Conservation (phyloP, 345 rosid genomes). For the Euphorbia peplus region DNA sequence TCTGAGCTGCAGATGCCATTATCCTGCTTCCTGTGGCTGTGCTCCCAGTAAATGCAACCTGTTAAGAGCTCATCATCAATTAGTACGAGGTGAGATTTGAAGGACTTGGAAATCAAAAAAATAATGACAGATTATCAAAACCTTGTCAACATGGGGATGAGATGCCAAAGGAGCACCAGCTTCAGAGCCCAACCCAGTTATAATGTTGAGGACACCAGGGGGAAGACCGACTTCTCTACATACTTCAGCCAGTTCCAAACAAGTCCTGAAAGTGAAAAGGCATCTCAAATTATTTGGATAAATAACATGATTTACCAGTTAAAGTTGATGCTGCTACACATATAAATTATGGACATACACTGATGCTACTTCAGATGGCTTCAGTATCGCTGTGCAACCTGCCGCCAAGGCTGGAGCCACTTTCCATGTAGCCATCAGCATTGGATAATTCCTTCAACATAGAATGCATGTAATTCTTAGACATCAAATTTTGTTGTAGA, state of each 20-base stretch:
- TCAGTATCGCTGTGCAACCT: conserved; percentile 86
- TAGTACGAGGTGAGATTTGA: conserved; percentile 22
- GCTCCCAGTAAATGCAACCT: conserved; percentile 98
- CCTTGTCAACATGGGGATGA: conserved; percentile 95
- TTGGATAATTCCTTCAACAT: conserved; percentile 84
- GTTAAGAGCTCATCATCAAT: conserved; percentile 21
- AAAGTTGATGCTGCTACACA: conserved; percentile 12
- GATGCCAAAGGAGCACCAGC: conserved; percentile 97
- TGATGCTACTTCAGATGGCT: conserved; percentile 87
- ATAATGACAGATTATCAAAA: conserved; percentile 18
- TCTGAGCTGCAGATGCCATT: conserved; percentile 79
- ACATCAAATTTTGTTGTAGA: background rate
- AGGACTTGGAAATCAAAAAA: conserved; percentile 3
- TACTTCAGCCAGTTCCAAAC: conserved; percentile 94
- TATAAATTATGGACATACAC: conserved; percentile 46
- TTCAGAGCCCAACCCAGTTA: conserved; percentile 94
- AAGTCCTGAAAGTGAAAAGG: conserved; percentile 57
- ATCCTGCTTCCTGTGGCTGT: conserved; percentile 77
- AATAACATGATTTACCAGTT: conserved; percentile 4
- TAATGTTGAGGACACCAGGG: conserved; percentile 84
- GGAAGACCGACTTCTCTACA: conserved; percentile 93
- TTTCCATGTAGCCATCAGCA: conserved; percentile 94
- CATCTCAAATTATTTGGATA: background rate
- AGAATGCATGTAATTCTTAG: conserved; percentile 18
- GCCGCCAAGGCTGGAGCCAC: conserved; percentile 99